Base-by-base conservation (phyloP, 495 filamentous ascomycete species). In the Hypoxylon crocopeplum region DNA sequence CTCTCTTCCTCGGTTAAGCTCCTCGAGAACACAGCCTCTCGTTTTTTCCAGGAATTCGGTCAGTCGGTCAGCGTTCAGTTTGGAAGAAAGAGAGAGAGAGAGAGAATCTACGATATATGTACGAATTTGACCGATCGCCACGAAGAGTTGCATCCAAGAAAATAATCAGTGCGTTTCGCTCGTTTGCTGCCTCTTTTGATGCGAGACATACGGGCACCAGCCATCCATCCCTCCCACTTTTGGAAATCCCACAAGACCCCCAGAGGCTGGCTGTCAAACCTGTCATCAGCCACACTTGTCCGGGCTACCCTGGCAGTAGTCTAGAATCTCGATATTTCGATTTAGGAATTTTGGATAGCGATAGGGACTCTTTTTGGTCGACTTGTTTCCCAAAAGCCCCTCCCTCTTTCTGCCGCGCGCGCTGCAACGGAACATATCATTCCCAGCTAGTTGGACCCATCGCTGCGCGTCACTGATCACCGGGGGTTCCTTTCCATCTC, bases 181-280 rank as follows among this genome's bases (percentile, higher is more conserved):
- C 59, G 61, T 59, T 64, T 64, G 61, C 45, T 64, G 45, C 61
- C 55, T 51, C 50, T 58, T 38, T 46, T 63, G 21, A 64, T 64
- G 61, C 61, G 55, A 59, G 55, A 64, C 61, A 64, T 59, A 64
- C 49, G 50, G 46, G 40, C 61, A 51, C 55, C 55, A 55, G 55
- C 55, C 55, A 59, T 59, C 38, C 55, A 64, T 39, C 60, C 54
- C 22, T 58, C 54, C 49, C 54, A 54, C 33, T 29, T 59, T 45
- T 24, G 61, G 49, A 59, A 59, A 59, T 59, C 50, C 40, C 47
- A 64, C 4, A 38, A 13, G n/a, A n/a, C n/a, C 32, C 32, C 12
- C 4, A 10, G 44, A 33, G 38, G 51, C 39, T 40, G 40, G 25
- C 45, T 38, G 34, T 53, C 52, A 10, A 10, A 22, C 39, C 41